These are phyloP conservation scores for Beauveria sp. DNA, from an alignment of 2,329 filamentous ascomycete genomes.

Conservation along the genomic window DNA sequence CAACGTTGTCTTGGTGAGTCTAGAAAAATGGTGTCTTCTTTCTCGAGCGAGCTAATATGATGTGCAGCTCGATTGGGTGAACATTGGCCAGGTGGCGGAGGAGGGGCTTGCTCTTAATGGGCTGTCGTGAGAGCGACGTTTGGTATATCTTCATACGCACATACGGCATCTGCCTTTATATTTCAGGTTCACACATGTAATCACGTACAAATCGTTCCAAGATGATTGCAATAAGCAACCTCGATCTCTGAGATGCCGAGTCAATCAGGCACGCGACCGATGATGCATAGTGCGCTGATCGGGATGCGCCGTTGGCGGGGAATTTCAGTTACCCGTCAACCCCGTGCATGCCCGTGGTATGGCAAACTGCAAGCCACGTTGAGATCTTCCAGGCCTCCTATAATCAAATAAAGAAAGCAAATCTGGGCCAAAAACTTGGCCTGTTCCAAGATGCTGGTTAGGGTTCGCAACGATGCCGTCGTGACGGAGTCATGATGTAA, in stretches of 20 bases:
- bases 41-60: background rate
- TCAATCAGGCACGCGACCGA: background rate
- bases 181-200: background rate
- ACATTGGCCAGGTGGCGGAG: conserved; percentile 30
- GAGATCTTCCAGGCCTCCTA: background rate
- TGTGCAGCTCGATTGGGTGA: conserved; percentile 35
- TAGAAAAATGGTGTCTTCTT: background rate
- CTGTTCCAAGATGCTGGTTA: background rate
- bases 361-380: background rate
- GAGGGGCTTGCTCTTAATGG: conserved; percentile 32
- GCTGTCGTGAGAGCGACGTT: conserved; percentile 15
- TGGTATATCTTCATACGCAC: too few species aligned
- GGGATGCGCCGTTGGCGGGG: background rate
- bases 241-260: background rate
- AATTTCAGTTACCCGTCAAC: background rate
- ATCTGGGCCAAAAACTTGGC: background rate
- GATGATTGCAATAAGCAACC: too few species aligned
- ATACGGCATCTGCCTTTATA: background rate
- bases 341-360: background rate
- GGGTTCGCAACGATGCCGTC: background rate
- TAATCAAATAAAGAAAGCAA: background rate
- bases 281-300: background rate
- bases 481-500: conserved; percentile 12
- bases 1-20: conserved; percentile 29
- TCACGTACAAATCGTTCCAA: background rate